These are phyloP conservation scores for Suhomyces panamericanus DNA, from an alignment of 1,139 yeast genomes.

Conservation along the genomic window DNA sequence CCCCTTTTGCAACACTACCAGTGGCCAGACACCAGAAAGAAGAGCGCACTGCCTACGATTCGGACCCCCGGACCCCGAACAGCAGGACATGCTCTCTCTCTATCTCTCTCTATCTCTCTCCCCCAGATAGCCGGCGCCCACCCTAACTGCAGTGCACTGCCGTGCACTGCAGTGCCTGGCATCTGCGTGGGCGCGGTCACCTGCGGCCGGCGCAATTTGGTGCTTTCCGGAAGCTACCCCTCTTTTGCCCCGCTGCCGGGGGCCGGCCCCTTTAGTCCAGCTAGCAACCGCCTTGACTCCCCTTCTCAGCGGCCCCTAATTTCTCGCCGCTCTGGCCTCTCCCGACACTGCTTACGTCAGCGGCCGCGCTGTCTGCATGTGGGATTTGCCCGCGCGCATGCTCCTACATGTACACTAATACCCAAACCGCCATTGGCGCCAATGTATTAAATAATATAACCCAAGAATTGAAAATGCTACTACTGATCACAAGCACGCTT, in stretches of 20 bases:
- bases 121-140: no score
- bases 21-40: not conserved
- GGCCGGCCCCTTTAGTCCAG: not conserved
- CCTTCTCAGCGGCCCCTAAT: not conserved
- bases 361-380: not conserved
- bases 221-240: not conserved
- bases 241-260: not conserved
- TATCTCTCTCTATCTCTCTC: no score
- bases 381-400: no score
- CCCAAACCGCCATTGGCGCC: not conserved
- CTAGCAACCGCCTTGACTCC: not conserved
- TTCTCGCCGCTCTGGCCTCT: not conserved
- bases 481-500: conserved; percentile 23
- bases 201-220: not conserved
- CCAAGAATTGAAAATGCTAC: conserved; percentile 12
- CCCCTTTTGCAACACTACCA: not conserved
- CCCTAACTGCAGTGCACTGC: no score
- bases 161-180: no score
- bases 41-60: no score
- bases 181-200: not conserved
- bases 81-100: not conserved
- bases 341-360: not conserved
- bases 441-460: conserved; percentile 7
- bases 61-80: not conserved
- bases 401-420: no score